Percentiles rank a stretch among this genome's conserved stretches.
Conservation (phyloP, 2,329 filamentous ascomycete genomes). For the Diaporthe sp. region DNA sequence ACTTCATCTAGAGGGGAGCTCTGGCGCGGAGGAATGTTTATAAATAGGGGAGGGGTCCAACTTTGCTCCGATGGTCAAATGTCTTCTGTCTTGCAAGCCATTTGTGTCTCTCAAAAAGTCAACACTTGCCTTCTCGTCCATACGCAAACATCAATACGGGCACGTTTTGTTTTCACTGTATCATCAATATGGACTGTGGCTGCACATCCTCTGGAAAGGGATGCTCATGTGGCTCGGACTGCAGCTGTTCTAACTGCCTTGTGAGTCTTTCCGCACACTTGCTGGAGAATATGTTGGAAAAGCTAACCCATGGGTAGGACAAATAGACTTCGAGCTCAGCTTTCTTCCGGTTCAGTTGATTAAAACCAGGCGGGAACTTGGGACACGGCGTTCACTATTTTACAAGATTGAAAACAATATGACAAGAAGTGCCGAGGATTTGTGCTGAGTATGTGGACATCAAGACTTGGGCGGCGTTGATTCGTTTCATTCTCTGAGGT, state of each 20-base stretch:
- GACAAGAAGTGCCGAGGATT: neutral
- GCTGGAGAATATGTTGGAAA: neutral
- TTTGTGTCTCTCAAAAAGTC: too few relatives aligned
- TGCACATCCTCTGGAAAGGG: conserved; percentile 8
- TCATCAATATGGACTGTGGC: conserved; percentile 4
- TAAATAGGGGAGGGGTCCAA: neutral
- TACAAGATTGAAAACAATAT: neutral
- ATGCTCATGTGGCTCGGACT: neutral
- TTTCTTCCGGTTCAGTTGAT: neutral
- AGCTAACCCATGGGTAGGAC: neutral
- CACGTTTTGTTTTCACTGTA: too few relatives aligned
- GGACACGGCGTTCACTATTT: neutral
- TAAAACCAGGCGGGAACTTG: too few relatives aligned
- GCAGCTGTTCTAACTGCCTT: conserved; percentile 1
- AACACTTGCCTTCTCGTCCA: neutral
- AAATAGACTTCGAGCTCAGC: neutral
- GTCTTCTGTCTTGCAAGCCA: rapidly evolving
- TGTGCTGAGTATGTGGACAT: neutral
- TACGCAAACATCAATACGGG: neutral
- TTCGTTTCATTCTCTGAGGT: neutral
- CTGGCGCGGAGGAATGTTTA: neutral
- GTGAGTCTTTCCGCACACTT: neutral
- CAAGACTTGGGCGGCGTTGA: neutral
- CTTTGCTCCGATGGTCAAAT: neutral
- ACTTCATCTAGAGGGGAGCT: neutral